These are phyloP conservation scores for Darksidea phi DNA, from an alignment of 495 filamentous ascomycete genomes.

Conservation along the genomic window DNA sequence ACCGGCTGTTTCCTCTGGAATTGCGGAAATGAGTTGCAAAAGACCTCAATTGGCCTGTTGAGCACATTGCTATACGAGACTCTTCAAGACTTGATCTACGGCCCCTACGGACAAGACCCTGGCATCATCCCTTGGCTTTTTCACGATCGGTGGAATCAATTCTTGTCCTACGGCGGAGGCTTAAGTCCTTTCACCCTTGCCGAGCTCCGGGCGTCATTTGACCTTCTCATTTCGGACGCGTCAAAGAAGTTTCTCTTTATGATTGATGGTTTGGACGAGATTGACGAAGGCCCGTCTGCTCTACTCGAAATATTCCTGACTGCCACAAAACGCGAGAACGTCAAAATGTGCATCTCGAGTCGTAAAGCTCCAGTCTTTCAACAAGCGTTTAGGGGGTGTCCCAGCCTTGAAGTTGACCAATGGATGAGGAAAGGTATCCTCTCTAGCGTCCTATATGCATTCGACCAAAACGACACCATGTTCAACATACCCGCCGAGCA, in stretches of 20 bases:
- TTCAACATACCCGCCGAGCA: background rate
- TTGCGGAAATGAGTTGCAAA: constrained; percentile 15
- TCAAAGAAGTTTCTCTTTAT: constrained; percentile 23
- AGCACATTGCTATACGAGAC: constrained; percentile 21
- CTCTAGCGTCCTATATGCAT: background rate
- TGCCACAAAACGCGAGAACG: constrained; percentile 3
- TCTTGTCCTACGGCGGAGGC: constrained; percentile 10
- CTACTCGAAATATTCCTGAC: constrained; percentile 10
- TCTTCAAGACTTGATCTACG: constrained; percentile 25
- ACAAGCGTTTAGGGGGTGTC: constrained; percentile 8
- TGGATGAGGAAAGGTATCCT: constrained; percentile 4
- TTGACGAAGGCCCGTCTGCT: background rate
- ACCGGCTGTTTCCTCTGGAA: constrained; percentile 28
- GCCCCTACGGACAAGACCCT: constrained; percentile 8
- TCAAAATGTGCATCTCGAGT: constrained; percentile 23
- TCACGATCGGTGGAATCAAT: constrained; percentile 8
- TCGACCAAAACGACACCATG: constrained; percentile 4
- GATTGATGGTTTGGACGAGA: constrained; percentile 25
- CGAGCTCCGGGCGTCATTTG: constrained; percentile 8
- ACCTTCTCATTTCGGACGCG: constrained; percentile 11
- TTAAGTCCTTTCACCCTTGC: constrained; percentile 1
- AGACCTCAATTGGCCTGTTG: constrained; percentile 9
- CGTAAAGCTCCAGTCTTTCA: constrained; percentile 10
- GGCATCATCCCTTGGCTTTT: constrained; percentile 13
- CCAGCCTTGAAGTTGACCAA: constrained; percentile 5